phyloP scores from a whole-genome alignment of 805 yeast species.

The Wickerhamiella galacta region DNA sequence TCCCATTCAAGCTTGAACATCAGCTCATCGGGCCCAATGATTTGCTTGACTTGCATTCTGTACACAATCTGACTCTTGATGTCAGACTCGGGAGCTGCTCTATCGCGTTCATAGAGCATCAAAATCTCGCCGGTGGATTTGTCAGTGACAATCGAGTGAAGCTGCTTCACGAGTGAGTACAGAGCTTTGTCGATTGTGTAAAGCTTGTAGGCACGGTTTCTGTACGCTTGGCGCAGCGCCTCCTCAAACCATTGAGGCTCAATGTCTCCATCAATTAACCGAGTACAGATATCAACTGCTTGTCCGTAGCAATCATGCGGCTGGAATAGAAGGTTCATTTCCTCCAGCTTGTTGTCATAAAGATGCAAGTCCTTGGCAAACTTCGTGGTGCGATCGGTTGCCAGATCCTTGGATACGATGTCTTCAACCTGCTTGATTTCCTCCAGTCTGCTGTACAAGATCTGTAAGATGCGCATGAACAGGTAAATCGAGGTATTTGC shows the following conservation, averaged over 20 bases:
- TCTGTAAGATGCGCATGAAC: constrained; percentile 71
- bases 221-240: constrained; percentile 82
- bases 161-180: constrained; percentile 68
- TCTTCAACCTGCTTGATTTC: constrained; percentile 62
- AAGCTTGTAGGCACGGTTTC: constrained; percentile 81
- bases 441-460: constrained; percentile 59
- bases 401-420: constrained; percentile 57
- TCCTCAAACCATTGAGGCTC: constrained; percentile 96
- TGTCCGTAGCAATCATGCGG: constrained; percentile 41
- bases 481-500: constrained; percentile 80
- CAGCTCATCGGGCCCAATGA: constrained; percentile 75
- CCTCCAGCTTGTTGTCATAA: constrained; percentile 62
- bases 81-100: constrained; percentile 44
- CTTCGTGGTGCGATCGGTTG: constrained; percentile 26
- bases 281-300: constrained; percentile 55
- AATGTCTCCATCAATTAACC: constrained; percentile 70
- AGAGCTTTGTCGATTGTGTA: constrained; percentile 88
- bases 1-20: constrained; percentile 77
- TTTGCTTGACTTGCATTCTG: constrained; percentile 69
- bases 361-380: constrained; percentile 81
- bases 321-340: constrained; percentile 54
- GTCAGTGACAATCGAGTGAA: constrained; percentile 72
- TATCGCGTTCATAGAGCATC: constrained; percentile 66
- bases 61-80: constrained; percentile 80
- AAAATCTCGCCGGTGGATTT: constrained; percentile 64